phyloP scores from a whole-genome alignment of 1,284 basidiomycete species.

The Trichosporon ovoides region DNA sequence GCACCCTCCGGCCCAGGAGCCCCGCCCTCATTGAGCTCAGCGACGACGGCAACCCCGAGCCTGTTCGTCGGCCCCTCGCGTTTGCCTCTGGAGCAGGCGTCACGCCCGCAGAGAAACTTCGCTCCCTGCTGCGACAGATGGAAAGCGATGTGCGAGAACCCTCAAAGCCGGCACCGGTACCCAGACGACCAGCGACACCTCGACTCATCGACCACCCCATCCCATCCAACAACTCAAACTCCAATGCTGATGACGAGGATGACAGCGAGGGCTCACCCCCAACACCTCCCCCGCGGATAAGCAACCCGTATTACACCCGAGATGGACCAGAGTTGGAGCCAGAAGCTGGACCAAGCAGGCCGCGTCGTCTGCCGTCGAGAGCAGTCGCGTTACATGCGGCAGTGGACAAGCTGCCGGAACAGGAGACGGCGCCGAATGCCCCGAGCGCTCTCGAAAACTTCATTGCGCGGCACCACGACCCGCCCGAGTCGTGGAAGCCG shows the following conservation, averaged over 20 bases:
- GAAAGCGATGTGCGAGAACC: slow-evolving; percentile 10
- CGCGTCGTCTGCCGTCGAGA: slow-evolving; percentile 21
- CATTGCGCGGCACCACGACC: slow-evolving; percentile 16
- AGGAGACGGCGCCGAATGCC: slow-evolving; percentile 1
- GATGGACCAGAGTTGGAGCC: background rate
- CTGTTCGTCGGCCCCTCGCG: slow-evolving; percentile 3
- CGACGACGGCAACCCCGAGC: slow-evolving; percentile 5
- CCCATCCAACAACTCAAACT: background rate
- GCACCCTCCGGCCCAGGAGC: slow-evolving; percentile 7
- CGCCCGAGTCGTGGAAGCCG: background rate
- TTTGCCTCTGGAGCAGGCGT: slow-evolving; percentile 12
- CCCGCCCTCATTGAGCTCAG: slow-evolving; percentile 17
- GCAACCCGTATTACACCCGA: slow-evolving; percentile 28
- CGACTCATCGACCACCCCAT: background rate
- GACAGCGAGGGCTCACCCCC: slow-evolving; percentile 23
- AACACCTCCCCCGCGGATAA: slow-evolving; percentile 36
- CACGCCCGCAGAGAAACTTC: slow-evolving; percentile 18
- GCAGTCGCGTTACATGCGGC: slow-evolving; percentile 24
- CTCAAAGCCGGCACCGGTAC: background rate
- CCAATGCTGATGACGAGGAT: background rate
- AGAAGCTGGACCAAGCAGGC: background rate
- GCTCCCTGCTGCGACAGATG: slow-evolving; percentile 17
- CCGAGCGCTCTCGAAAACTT: slow-evolving; percentile 29
- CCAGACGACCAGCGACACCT: background rate
- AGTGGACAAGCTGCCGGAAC: background rate